These are phyloP conservation scores for Dactylellina sp. DNA, from an alignment of 2,329 filamentous ascomycete genomes.

Conservation along the genomic window DNA sequence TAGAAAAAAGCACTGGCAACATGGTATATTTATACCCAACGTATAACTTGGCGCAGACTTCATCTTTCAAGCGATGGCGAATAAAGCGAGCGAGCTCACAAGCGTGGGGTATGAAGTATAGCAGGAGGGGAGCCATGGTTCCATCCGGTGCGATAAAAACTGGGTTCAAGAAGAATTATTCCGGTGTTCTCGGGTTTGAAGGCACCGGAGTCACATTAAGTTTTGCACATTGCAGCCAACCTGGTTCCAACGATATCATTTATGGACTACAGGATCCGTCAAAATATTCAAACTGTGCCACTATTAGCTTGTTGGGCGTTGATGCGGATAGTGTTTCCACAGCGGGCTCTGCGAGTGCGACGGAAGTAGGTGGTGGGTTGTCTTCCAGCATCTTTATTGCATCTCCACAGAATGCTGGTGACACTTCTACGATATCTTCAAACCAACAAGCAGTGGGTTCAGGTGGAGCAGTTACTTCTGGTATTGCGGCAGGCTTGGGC, in stretches of 20 bases:
- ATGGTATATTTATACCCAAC: slow-evolving; percentile 23
- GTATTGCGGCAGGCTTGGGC: too few species aligned
- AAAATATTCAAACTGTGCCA: slow-evolving; percentile 19
- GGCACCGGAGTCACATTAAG: slow-evolving; percentile 4
- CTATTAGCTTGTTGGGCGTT: slow-evolving; percentile 29
- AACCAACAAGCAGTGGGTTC: not conserved
- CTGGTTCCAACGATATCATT: slow-evolving; percentile 17
- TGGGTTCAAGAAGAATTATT: slow-evolving; percentile 16
- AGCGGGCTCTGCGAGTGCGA: not conserved
- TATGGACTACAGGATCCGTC: slow-evolving; percentile 29
- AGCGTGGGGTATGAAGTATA: slow-evolving; percentile 39
- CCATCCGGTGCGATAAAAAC: slow-evolving; percentile 28
- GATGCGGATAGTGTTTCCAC: slow-evolving; percentile 6
- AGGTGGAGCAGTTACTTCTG: too few species aligned
- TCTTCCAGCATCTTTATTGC: not conserved
- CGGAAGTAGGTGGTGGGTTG: too few species aligned
- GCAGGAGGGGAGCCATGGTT: not conserved
- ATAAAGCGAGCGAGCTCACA: slow-evolving; percentile 23
- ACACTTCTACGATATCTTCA: not conserved
- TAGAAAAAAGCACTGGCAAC: slow-evolving; percentile 15
- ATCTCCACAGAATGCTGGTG: slow-evolving; percentile 1
- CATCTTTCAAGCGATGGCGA: slow-evolving; percentile 9
- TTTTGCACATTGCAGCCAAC: slow-evolving; percentile 28
- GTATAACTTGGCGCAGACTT: slow-evolving; percentile 6
- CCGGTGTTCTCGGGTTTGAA: slow-evolving; percentile 17